Evolutionary conservation across 768 basidiomycete genomes (phyloP).

Genomic region (Leccinum barrowsii): DNA sequence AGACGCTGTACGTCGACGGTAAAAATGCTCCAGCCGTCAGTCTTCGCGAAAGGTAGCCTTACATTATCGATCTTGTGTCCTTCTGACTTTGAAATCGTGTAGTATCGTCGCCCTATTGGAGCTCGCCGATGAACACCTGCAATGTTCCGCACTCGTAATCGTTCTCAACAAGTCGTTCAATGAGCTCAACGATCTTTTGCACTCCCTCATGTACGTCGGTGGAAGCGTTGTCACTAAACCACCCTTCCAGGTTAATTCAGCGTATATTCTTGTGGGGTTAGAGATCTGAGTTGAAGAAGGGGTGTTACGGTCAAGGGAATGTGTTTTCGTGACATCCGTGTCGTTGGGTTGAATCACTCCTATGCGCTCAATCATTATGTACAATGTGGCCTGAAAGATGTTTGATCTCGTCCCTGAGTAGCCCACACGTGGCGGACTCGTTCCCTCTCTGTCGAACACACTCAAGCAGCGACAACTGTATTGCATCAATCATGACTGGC

Average conservation of each 20-base stretch:
- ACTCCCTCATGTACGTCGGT: conserved; percentile 91
- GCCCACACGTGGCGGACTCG: neutral
- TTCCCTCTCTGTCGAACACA: neutral
- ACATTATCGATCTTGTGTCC: conserved; percentile 3
- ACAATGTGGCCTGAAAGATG: conserved; percentile 3
- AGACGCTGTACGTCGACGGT: conserved; percentile 82
- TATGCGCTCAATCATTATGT: conserved; percentile 11
- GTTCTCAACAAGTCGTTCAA: conserved; percentile 72
- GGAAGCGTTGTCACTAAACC: conserved; percentile 82
- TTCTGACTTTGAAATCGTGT: neutral
- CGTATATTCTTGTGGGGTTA: conserved; percentile 81
- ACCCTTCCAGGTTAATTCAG: conserved; percentile 69
- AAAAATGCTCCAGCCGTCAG: conserved; percentile 78
- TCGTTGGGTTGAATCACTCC: conserved; percentile 21
- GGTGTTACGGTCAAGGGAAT: conserved; percentile 27
- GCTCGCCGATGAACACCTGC: conserved; percentile 79
- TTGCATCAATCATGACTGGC: conserved; percentile 13
- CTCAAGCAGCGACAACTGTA: neutral
- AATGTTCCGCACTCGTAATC: conserved; percentile 76
- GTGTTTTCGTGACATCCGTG: conserved; percentile 17
- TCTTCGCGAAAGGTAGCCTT: conserved; percentile 72
- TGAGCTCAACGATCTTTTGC: conserved; percentile 69
- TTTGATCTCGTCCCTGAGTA: neutral
- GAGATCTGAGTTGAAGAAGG: conserved; percentile 51
- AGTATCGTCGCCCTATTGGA: conserved; percentile 87